These are phyloP conservation scores for Hibiscus mutabilis DNA, from an alignment of 345 rosid genomes.

Conservation along the genomic window DNA sequence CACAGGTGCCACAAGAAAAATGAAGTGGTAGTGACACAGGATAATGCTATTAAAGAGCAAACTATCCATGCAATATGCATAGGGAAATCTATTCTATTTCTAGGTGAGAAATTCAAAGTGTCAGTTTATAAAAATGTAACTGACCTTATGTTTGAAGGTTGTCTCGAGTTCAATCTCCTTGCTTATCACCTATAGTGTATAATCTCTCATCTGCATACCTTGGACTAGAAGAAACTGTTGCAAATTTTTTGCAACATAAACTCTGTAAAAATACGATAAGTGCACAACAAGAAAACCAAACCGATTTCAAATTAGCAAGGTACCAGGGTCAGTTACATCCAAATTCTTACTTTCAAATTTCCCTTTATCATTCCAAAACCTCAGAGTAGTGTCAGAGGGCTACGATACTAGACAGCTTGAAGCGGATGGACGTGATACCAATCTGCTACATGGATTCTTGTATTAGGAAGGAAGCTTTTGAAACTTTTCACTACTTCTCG, in stretches of 20 bases:
- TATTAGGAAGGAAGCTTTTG: not conserved
- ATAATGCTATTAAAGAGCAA: not conserved
- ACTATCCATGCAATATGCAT: not conserved
- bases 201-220: not conserved
- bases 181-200: not conserved
- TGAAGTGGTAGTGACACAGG: not conserved
- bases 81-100: not conserved
- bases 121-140: not conserved
- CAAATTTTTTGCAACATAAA: not conserved
- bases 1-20: not conserved
- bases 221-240: not conserved
- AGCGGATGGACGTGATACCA: not conserved
- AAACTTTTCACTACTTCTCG: conserved; percentile 29
- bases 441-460: not conserved
- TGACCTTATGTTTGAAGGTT: not conserved
- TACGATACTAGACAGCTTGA: not conserved
- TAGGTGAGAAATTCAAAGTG: not conserved
- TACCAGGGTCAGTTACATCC: not conserved
- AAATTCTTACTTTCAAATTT: not conserved
- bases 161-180: not conserved
- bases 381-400: not conserved
- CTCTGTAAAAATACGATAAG: not conserved
- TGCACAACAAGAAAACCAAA: not conserved
- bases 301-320: not conserved
- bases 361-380: not conserved